Evolutionary conservation across 805 yeast species (phyloP).

Genomic region (Candida fluviatilis): DNA sequence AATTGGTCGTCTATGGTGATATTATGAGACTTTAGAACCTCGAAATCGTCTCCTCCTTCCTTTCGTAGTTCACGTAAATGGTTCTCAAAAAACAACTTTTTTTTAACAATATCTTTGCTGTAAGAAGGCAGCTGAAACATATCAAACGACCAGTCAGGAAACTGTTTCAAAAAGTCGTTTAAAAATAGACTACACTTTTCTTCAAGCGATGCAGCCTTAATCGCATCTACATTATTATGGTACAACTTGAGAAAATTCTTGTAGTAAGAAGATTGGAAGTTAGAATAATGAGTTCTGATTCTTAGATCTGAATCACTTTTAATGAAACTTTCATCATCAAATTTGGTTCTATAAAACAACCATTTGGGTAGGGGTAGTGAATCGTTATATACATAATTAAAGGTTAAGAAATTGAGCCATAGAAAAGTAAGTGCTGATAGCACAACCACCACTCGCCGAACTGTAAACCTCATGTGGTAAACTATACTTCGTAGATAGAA

Average conservation of each 20-base stretch:
- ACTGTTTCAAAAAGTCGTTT: constrained; percentile 11
- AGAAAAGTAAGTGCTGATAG: background rate
- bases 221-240: constrained; percentile 4
- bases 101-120: constrained; percentile 19
- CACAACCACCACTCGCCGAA: constrained; percentile 4
- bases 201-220: constrained; percentile 11
- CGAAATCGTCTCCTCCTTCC: constrained; percentile 5
- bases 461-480: constrained; percentile 11
- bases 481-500: too few relatives aligned
- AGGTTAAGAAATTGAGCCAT: background rate
- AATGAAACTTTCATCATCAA: constrained; percentile 8
- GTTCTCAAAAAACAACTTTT: constrained; percentile 13
- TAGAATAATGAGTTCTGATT: constrained; percentile 18
- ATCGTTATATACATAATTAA: background rate
- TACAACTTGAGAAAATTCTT: constrained; percentile 13
- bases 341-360: constrained; percentile 5
- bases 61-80: constrained; percentile 6
- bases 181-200: constrained; percentile 25
- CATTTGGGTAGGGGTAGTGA: background rate
- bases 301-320: constrained; percentile 12
- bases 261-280: constrained; percentile 18
- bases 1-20: constrained; percentile 15
- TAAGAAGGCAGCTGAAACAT: constrained; percentile 7
- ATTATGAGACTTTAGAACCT: constrained; percentile 13
- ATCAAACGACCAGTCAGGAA: constrained; percentile 23